phyloP scores from a whole-genome alignment of 768 basidiomycete species.

The Auricularia sp. region DNA sequence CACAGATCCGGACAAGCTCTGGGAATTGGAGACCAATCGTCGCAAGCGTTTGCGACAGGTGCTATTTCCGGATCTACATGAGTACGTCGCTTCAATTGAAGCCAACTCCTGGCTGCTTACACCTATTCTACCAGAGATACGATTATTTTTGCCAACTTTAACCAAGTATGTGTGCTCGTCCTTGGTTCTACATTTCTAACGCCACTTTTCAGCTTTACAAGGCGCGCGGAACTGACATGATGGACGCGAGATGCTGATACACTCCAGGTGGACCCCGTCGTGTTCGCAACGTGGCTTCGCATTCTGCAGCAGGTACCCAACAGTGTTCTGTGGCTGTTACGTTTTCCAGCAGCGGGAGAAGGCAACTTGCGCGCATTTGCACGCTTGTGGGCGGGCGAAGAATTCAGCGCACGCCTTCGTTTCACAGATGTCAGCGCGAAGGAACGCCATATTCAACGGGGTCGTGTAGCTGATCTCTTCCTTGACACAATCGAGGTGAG shows the following conservation, averaged over 20 bases:
- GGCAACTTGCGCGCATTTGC: slow-evolving; percentile 34
- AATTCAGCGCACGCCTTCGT: slow-evolving; percentile 34
- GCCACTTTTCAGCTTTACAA: slow-evolving; percentile 32
- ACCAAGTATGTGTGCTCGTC: slow-evolving; percentile 28
- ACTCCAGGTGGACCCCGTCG: slow-evolving; percentile 8
- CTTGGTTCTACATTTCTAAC: slow-evolving; percentile 9
- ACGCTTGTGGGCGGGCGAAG: slow-evolving; percentile 34
- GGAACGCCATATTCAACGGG: slow-evolving; percentile 35
- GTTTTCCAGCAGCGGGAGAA: slow-evolving; percentile 40
- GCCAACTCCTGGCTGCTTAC: not conserved
- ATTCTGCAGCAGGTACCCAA: slow-evolving; percentile 34
- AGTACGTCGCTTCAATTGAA: slow-evolving; percentile 18
- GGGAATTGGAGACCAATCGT: slow-evolving; percentile 31
- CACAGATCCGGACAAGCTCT: slow-evolving; percentile 18
- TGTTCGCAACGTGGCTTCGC: slow-evolving; percentile 40
- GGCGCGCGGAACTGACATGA: slow-evolving; percentile 13
- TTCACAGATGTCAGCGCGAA: slow-evolving; percentile 43
- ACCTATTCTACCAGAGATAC: slow-evolving; percentile 22
- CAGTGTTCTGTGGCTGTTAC: slow-evolving; percentile 44
- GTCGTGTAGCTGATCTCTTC: slow-evolving; percentile 39
- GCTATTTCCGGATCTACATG: slow-evolving; percentile 36
- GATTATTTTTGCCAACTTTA: slow-evolving; percentile 45
- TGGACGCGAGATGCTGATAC: not conserved
- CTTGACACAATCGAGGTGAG: slow-evolving; percentile 43
- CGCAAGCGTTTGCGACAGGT: slow-evolving; percentile 28